Percentiles rank a stretch among this genome's conserved stretches.
Conservation (phyloP, 2,329 filamentous ascomycete species). For the Ceratocystis ficicola region DNA sequence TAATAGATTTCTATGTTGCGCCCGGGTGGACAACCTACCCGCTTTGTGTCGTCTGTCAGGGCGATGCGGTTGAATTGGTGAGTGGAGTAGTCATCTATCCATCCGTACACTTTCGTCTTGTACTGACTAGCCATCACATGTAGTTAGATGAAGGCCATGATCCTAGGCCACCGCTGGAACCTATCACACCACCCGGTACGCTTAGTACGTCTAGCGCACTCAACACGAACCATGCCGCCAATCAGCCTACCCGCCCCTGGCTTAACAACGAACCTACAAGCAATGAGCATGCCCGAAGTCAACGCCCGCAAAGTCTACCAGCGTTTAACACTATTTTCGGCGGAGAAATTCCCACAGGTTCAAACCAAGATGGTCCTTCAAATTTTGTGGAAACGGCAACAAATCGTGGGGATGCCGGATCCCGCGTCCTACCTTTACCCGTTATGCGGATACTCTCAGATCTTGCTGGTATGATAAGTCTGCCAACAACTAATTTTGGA, state of each 20-base stretch:
- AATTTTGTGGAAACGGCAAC: neutral
- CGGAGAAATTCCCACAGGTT: neutral
- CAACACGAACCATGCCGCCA: neutral
- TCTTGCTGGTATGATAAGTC: neutral
- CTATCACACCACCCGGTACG: neutral
- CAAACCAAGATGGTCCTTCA: neutral
- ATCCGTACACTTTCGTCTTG: neutral
- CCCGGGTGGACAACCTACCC: slow-evolving; percentile 49
- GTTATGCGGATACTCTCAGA: neutral
- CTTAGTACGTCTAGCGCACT: neutral
- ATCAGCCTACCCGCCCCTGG: neutral
- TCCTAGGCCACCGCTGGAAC: neutral
- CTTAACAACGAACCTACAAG: neutral
- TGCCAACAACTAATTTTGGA: neutral
- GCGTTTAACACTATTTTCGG: neutral
- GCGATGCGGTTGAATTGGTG: slow-evolving; percentile 80
- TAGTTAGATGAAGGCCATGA: neutral
- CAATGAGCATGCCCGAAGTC: neutral
- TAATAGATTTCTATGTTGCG: slow-evolving; percentile 61
- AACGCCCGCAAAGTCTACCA: neutral
- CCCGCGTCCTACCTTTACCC: neutral
- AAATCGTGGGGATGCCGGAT: neutral
- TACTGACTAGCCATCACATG: neutral
- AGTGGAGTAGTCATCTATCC: slow-evolving; percentile 28
- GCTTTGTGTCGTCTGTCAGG: slow-evolving; percentile 62